phyloP scores from a whole-genome alignment of 805 yeast genomes.

The Jamesozyma rosinii region DNA sequence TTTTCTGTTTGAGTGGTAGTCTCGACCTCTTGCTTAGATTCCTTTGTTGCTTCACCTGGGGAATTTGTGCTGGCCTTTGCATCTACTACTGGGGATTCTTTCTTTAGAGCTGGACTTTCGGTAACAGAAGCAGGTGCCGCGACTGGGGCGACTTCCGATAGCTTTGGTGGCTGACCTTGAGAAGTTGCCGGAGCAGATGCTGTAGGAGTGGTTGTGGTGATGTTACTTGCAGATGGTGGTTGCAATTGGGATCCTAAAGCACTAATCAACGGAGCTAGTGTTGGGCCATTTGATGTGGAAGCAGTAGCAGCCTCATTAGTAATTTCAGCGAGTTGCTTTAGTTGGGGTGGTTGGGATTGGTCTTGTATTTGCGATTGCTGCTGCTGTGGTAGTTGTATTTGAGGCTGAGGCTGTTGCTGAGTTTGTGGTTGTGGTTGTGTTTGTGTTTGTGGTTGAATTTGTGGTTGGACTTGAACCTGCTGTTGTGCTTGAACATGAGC shows the following conservation, averaged over 20 bases:
- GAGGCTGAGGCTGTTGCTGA: slow-evolving; percentile 15
- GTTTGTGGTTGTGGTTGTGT: slow-evolving; percentile 18
- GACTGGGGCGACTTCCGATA: neutral
- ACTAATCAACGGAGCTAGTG: slow-evolving; percentile 11
- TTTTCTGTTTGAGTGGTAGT: neutral
- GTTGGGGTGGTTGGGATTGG: slow-evolving; percentile 2
- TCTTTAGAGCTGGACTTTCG: neutral
- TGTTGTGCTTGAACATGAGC: slow-evolving; percentile 19
- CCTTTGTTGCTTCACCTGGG: slow-evolving; percentile 3
- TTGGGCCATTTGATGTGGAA: slow-evolving; percentile 7
- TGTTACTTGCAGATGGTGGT: slow-evolving; percentile 2
- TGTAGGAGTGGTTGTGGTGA: neutral
- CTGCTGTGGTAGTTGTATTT: slow-evolving; percentile 8
- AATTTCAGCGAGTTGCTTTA: slow-evolving; percentile 1
- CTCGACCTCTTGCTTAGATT: slow-evolving; percentile 14
- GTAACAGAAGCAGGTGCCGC: neutral
- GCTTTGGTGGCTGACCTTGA: neutral
- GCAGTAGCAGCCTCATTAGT: neutral
- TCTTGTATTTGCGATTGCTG: slow-evolving; percentile 1
- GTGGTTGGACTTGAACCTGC: neutral
- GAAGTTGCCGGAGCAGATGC: neutral
- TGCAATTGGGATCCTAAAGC: slow-evolving; percentile 12
- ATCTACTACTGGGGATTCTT: slow-evolving; percentile 7
- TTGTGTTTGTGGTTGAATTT: neutral
- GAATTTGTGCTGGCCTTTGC: slow-evolving; percentile 5